phyloP scores from a whole-genome alignment of 164 flowering plant genomes.

The Paratinospora sagittata region DNA sequence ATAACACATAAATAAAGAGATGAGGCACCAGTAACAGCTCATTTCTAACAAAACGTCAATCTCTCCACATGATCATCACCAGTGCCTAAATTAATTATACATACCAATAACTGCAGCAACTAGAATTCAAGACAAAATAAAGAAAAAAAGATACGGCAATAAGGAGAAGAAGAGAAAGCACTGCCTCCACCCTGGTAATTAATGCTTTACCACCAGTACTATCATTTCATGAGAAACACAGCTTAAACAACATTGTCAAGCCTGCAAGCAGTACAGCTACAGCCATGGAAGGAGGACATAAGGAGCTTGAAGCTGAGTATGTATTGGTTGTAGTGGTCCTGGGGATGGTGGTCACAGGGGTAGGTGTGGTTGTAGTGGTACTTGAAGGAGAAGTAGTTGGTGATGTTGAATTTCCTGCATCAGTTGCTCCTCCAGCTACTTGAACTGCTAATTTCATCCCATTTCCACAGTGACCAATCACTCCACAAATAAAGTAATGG shows the following conservation, averaged over 20 bases:
- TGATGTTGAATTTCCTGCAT: not conserved
- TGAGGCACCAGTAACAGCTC: too few relatives aligned
- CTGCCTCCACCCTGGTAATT: conserved; percentile 16
- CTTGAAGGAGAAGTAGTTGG: not conserved
- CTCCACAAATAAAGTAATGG: conserved; percentile 18
- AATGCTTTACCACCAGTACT: not conserved
- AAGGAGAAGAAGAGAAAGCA: not conserved
- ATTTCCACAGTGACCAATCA: conserved; percentile 13
- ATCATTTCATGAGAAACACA: not conserved
- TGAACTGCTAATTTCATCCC: conserved; percentile 21
- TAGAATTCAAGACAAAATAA: not conserved
- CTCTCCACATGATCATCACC: too few relatives aligned
- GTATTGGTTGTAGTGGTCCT: not conserved
- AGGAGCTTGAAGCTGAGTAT: conserved; percentile 11
- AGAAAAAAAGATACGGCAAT: not conserved
- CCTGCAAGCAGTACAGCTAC: conserved; percentile 1
- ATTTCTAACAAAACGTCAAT: too few relatives aligned
- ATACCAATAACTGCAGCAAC: not conserved
- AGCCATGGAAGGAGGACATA: conserved; percentile 11
- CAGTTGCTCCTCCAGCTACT: not conserved
- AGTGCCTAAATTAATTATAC: too few relatives aligned
- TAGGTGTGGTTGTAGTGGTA: not conserved
- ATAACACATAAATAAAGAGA: too few relatives aligned
- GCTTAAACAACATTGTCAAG: not conserved
- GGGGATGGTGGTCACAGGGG: conserved; percentile 2